phyloP scores from a whole-genome alignment of 495 filamentous ascomycete species.

The Penicillium coprophilum region DNA sequence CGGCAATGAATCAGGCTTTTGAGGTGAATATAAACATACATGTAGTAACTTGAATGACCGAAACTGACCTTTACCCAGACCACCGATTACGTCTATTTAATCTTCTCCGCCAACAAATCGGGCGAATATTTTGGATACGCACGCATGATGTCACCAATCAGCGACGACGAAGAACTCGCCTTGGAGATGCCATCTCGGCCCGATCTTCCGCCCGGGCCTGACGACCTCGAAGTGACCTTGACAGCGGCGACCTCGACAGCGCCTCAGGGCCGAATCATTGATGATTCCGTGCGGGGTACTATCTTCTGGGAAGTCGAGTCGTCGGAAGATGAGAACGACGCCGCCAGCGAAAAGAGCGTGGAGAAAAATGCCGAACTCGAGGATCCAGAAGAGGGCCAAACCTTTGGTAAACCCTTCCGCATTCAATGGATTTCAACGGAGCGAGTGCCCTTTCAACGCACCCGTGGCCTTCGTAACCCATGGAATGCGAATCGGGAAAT shows the following conservation, averaged over 20 bases:
- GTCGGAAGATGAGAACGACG: conserved; percentile 48
- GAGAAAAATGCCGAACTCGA: conserved; percentile 39
- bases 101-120: conserved; percentile 98
- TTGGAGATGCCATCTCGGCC: conserved; percentile 51
- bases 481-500: conserved; percentile 97
- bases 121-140: conserved; percentile 98
- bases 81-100: conserved; percentile 86
- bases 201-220: conserved; percentile 57
- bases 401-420: conserved; percentile 90
- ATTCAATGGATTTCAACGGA: conserved; percentile 90
- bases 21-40: conserved; percentile 54
- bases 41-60: not conserved
- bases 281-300: conserved; percentile 87
- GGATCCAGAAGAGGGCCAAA: conserved; percentile 48
- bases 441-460: conserved; percentile 86
- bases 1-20: conserved; percentile 77
- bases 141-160: conserved; percentile 84
- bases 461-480: conserved; percentile 84
- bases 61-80: conserved; percentile 45
- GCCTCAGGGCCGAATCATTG: conserved; percentile 85
- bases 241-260: conserved; percentile 79
- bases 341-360: conserved; percentile 31
- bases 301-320: conserved; percentile 94
- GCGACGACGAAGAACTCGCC: conserved; percentile 66
- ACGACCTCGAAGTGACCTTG: conserved; percentile 61